A percentile compares a stretch with the other conserved stretches of the same genome.
These are phyloP conservation scores for Leishmania tropica DNA, from an alignment of 208 protist species.

Conservation along the genomic window DNA sequence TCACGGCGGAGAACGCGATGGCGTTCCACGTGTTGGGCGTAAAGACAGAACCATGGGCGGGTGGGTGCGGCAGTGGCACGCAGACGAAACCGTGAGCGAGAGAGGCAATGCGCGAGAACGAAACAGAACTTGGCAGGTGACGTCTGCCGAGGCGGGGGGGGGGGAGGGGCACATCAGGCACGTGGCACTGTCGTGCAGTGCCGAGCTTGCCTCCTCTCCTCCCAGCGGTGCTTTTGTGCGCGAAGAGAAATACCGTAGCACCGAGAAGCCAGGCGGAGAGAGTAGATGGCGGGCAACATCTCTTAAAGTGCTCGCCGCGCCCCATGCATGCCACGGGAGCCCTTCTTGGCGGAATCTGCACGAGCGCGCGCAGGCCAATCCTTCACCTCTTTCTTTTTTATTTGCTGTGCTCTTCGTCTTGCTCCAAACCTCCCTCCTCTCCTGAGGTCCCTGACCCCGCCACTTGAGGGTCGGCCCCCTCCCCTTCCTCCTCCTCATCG, in stretches of 20 bases:
- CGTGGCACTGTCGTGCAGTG: neutral
- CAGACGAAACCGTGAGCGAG: neutral
- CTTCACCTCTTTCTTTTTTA: neutral
- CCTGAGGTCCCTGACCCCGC: no score
- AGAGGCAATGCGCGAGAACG: neutral
- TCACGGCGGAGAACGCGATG: no score
- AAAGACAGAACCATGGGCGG: no score
- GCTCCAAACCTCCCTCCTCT: neutral
- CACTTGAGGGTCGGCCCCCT: neutral
- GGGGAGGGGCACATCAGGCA: neutral
- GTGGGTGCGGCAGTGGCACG: no score
- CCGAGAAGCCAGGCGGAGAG: neutral
- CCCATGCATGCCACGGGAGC: neutral
- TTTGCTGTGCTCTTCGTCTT: neutral
- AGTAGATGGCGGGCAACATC: neutral
- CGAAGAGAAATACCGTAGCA: neutral
- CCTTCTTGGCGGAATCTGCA: no score
- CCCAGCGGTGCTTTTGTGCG: neutral
- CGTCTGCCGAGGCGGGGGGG: neutral
- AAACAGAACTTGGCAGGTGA: neutral
- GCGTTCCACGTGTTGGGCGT: no score
- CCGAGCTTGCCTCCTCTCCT: neutral
- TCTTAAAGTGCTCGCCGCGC: neutral
- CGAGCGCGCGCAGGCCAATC: neutral
- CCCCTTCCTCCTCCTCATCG: neutral